Conservation (phyloP, 139 green algal species). For the Micractinium sp. region DNA sequence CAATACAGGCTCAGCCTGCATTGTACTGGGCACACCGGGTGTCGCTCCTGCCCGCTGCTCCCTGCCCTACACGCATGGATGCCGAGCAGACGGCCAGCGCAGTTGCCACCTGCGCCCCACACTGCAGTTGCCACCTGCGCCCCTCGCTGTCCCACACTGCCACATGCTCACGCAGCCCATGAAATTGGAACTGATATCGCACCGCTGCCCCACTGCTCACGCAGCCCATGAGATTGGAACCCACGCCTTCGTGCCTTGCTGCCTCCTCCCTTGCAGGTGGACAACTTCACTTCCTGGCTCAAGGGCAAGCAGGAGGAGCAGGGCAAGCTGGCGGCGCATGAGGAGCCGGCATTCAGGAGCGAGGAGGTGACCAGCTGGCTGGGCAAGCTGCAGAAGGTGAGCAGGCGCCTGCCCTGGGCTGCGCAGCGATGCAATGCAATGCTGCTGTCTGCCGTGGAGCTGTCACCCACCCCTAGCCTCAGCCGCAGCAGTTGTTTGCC, state of each 20-base stretch:
- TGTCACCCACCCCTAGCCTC: not conserved
- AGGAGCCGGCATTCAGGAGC: conserved; percentile 70
- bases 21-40: not conserved
- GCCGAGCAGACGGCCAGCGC: no score
- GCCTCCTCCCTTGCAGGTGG: conserved; percentile 44
- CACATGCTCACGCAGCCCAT: no score
- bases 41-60: not conserved
- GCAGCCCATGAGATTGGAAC: no score
- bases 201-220: no score
- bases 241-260: no score
- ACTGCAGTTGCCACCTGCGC: no score
- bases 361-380: conserved; percentile 51
- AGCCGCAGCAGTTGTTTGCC: not conserved
- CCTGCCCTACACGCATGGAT: no score
- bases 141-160: no score
- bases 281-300: conserved; percentile 71
- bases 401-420: not conserved
- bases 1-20: no score
- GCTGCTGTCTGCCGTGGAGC: not conserved
- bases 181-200: no score
- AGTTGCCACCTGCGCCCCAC: no score
- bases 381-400: conserved; percentile 47
- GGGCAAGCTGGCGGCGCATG: conserved; percentile 57
- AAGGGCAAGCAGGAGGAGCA: conserved; percentile 69
- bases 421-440: not conserved